Percentiles rank a stretch among this genome's conserved stretches.
Evolutionary conservation across 2,329 filamentous ascomycete species (phyloP).

Genomic region (Sarocladiaceae sp.): DNA sequence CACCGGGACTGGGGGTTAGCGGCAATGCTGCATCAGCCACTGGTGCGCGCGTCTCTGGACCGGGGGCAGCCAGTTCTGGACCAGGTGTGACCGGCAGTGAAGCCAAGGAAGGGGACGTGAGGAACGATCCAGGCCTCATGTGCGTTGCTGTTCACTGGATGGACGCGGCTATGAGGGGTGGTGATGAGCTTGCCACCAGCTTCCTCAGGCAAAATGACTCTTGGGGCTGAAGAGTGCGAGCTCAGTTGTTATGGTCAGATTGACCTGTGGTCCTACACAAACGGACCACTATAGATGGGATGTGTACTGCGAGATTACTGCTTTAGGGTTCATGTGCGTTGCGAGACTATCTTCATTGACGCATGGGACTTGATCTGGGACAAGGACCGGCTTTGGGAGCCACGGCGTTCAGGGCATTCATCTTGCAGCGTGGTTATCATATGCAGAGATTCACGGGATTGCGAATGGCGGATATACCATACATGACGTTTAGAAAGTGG

Average conservation of each 20-base stretch:
- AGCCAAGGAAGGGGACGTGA: slow-evolving; percentile 39
- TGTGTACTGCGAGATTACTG: too few species aligned
- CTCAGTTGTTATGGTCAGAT: too few species aligned
- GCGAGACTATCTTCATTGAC: too few species aligned
- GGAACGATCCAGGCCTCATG: slow-evolving; percentile 82
- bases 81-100: slow-evolving; percentile 13
- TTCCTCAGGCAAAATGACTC: slow-evolving; percentile 65
- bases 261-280: not conserved
- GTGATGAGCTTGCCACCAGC: slow-evolving; percentile 75
- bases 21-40: slow-evolving; percentile 13
- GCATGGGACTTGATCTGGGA: too few species aligned
- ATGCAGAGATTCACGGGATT: too few species aligned
- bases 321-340: too few species aligned
- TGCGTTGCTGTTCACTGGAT: slow-evolving; percentile 97
- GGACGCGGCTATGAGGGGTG: slow-evolving; percentile 80
- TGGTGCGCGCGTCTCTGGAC: not conserved
- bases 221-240: slow-evolving; percentile 25
- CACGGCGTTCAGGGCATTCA: too few species aligned
- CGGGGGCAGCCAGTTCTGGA: slow-evolving; percentile 18
- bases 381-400: too few species aligned
- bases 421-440: too few species aligned
- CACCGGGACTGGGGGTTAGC: slow-evolving; percentile 16
- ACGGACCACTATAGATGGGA: not conserved
- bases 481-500: too few species aligned
- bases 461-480: too few species aligned